phyloP scores from a whole-genome alignment of 345 rosid genomes.

The Syzygium oleosum region DNA sequence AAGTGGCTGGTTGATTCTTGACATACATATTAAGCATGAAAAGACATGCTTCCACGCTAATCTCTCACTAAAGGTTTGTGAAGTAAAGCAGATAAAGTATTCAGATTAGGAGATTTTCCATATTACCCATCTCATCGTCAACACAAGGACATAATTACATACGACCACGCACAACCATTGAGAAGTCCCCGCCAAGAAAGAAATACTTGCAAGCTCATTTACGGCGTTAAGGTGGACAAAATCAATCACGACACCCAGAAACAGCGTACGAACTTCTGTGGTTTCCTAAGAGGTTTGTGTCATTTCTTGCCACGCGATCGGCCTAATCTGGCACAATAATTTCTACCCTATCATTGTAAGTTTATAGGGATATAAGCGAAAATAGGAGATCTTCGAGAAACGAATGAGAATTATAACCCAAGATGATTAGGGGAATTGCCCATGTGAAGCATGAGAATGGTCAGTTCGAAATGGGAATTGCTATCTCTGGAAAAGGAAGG shows the following conservation, averaged over 20 bases:
- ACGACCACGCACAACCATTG: not conserved
- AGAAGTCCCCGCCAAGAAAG: not conserved
- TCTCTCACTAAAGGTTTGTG: not conserved
- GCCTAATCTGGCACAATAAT: not conserved
- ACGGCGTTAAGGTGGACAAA: not conserved
- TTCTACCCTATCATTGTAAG: not conserved
- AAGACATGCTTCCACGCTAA: not conserved
- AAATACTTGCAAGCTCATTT: not conserved
- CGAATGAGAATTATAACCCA: not conserved
- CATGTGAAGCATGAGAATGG: not conserved
- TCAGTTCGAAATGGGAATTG: not conserved
- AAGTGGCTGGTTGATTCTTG: not conserved
- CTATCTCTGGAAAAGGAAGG: not conserved
- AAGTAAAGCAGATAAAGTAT: not conserved
- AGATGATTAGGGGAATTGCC: not conserved
- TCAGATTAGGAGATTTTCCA: not conserved
- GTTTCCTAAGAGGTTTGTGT: not conserved
- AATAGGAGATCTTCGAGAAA: not conserved
- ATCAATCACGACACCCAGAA: not conserved
- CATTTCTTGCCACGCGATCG: not conserved
- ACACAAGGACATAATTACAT: not conserved
- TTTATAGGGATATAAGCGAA: not conserved
- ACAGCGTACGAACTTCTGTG: not conserved
- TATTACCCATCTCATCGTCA: not conserved
- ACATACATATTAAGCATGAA: rapidly evolving